Evolutionary conservation across 805 yeast genomes (phyloP), one percentile per base, ranked within the genome.

Genomic region (Schizosaccharomyces lindneri): DNA sequence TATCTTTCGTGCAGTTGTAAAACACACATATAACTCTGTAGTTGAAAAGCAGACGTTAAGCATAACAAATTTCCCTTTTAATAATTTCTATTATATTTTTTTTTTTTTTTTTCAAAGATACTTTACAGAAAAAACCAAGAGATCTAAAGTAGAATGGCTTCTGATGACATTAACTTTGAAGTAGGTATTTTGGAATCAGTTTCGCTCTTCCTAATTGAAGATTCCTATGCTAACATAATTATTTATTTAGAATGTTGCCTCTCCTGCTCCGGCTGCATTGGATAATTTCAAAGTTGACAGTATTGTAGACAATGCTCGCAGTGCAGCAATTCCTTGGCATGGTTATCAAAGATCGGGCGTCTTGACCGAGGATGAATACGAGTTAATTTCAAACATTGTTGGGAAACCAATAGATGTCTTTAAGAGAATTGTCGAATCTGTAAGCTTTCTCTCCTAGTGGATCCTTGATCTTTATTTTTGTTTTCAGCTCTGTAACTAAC

Each of bases 251-350:
- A 29, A 65, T 64, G 65, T 63, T 19, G 65, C 66, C 55, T 64
- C 65, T 60, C 66, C 66, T 41, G 61, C 64, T 43, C 62, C 67
- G 55, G 73, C 77, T 64, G 64, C 70, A 62, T 72, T 85, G 66
- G 89, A 86, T 65, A 83, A 87, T 70, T 78, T 78, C 41, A 81
- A 78, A 66, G 75, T 86, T 68, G 76, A 78, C 63, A 89, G 83
- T 67, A 78, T 83, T 61, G 43, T 65, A 32, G 62, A 64, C 46
- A 65, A 63, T 51, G 62, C 36, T 65, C 77, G 93, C 67, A 83
- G 85, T 64, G 79, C 93, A 65, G 82, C 89, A 41, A 80, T 88
- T 62, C 94, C 95, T 41, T 89, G 97, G 97, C 94, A 86, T 68
- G 94, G 94, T 9, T 81, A 85, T 67, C 82, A 85, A 11, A 78